These are phyloP conservation scores for Metschnikowia kunwiensis DNA, from an alignment of 805 yeast species.

Conservation along the genomic window DNA sequence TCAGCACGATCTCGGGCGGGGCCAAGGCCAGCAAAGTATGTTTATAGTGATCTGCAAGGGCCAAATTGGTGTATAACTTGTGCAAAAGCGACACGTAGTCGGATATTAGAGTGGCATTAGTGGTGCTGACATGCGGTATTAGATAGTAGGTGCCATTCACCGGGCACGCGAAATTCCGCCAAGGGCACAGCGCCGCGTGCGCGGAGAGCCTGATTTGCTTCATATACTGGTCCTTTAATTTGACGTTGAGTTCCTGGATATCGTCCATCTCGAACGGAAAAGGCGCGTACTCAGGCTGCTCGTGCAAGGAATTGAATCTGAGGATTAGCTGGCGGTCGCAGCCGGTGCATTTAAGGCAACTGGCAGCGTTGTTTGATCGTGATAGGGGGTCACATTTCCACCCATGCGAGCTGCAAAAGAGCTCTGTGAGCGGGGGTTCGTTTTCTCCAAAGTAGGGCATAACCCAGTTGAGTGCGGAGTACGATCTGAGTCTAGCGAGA, in stretches of 20 bases:
- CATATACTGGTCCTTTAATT: conserved; percentile 25
- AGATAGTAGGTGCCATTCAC: conserved; percentile 33
- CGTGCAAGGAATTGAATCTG: conserved; percentile 22
- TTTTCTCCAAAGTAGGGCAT: conserved; percentile 22
- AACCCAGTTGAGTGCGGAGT: conserved; percentile 47
- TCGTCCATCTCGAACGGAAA: conserved; percentile 20
- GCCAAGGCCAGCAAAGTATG: conserved; percentile 3
- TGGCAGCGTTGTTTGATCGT: conserved; percentile 22
- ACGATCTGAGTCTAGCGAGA: conserved; percentile 42
- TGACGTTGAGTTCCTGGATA: conserved; percentile 23
- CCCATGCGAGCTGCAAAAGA: conserved; percentile 50
- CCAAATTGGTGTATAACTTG: conserved; percentile 26
- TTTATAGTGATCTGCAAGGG: conserved; percentile 3
- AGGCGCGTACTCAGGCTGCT: conserved; percentile 14
- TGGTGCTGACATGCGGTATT: conserved; percentile 29
- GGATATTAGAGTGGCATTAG: conserved; percentile 28
- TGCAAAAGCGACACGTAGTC: conserved; percentile 30
- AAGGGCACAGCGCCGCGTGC: conserved; percentile 33
- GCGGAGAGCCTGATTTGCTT: conserved; percentile 24
- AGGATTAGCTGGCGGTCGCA: conserved; percentile 31
- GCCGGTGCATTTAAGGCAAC: conserved; percentile 32
- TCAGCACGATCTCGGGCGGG: conserved; percentile 1
- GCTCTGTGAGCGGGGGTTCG: conserved; percentile 36
- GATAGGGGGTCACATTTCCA: conserved; percentile 46
- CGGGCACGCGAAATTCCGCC: conserved; percentile 37